phyloP scores from a whole-genome alignment of 1,284 basidiomycete species.

The Malassezia dermatis region DNA sequence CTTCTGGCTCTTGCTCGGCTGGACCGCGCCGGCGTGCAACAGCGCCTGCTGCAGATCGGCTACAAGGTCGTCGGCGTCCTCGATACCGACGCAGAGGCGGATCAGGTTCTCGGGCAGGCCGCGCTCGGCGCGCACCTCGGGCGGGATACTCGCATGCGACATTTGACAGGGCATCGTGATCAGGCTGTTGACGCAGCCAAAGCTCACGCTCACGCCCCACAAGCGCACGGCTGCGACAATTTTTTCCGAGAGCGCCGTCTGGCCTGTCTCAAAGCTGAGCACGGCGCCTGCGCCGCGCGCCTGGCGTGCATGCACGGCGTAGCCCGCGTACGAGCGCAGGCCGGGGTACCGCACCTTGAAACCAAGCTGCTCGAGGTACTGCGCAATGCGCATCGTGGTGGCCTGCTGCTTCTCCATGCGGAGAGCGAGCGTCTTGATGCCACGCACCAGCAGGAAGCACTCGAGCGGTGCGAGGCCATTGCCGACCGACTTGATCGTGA shows the following conservation, averaged over 20 bases:
- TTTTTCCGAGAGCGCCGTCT: slow-evolving; percentile 77
- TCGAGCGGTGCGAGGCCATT: slow-evolving; percentile 73
- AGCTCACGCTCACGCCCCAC: slow-evolving; percentile 96
- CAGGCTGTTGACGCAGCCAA: slow-evolving; percentile 93
- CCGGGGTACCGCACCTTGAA: slow-evolving; percentile 94
- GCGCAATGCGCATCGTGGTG: slow-evolving; percentile 71
- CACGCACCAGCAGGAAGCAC: slow-evolving; percentile 86
- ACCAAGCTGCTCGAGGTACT: slow-evolving; percentile 73
- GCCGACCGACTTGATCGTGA: slow-evolving; percentile 92
- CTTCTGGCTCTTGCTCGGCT: slow-evolving; percentile 12
- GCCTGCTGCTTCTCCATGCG: slow-evolving; percentile 91
- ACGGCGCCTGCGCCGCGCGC: slow-evolving; percentile 88
- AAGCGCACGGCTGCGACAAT: slow-evolving; percentile 83
- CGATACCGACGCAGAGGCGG: slow-evolving; percentile 94
- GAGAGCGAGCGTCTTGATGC: slow-evolving; percentile 90
- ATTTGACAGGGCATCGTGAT: slow-evolving; percentile 99
- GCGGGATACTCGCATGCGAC: slow-evolving; percentile 97
- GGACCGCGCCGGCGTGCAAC: slow-evolving; percentile 77
- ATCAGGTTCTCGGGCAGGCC: slow-evolving; percentile 95
- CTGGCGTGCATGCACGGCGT: slow-evolving; percentile 64
- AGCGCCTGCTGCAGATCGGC: slow-evolving; percentile 91
- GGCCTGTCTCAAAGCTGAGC: slow-evolving; percentile 83
- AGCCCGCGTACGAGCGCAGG: slow-evolving; percentile 67
- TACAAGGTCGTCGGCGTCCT: slow-evolving; percentile 81
- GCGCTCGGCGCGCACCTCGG: slow-evolving; percentile 78